Conservation (phyloP, 2,329 filamentous ascomycete genomes). For the Botrytis aclada region DNA sequence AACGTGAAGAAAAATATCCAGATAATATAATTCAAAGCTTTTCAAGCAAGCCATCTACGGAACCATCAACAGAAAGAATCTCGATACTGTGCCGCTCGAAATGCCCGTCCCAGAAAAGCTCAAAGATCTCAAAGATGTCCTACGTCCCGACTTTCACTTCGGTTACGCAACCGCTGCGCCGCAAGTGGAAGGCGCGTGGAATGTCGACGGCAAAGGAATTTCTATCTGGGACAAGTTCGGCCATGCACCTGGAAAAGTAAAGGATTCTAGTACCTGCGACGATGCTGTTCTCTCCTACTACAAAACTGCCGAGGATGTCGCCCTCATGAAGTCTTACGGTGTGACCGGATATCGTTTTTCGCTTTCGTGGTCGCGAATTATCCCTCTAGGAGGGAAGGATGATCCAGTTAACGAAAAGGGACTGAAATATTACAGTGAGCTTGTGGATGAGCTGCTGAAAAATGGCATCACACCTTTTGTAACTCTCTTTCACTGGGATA, state of each 20-base stretch:
- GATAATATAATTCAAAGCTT: neutral
- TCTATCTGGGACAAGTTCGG: slow-evolving; percentile 88
- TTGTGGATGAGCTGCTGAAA: slow-evolving; percentile 71
- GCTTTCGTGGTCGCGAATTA: slow-evolving; percentile 77
- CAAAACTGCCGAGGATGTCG: slow-evolving; percentile 70
- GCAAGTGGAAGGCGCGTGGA: slow-evolving; percentile 74
- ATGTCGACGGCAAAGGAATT: slow-evolving; percentile 71
- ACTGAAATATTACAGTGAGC: slow-evolving; percentile 70
- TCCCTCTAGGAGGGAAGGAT: slow-evolving; percentile 74
- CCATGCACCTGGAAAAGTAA: slow-evolving; percentile 74
- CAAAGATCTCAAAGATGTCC: slow-evolving; percentile 45
- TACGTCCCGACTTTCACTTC: slow-evolving; percentile 69
- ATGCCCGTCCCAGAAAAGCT: slow-evolving; percentile 14
- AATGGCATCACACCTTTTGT: slow-evolving; percentile 76
- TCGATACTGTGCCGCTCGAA: neutral
- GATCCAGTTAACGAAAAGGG: slow-evolving; percentile 78
- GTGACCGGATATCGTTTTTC: slow-evolving; percentile 78
- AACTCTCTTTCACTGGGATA: slow-evolving; percentile 84
- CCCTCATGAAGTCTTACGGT: slow-evolving; percentile 68
- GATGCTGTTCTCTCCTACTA: slow-evolving; percentile 84
- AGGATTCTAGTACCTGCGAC: slow-evolving; percentile 68
- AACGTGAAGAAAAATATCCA: neutral
- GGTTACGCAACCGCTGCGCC: slow-evolving; percentile 79
- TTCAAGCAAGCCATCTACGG: neutral
- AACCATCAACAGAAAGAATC: neutral